Conservation (phyloP, 1,139 yeast genomes). For the Taiozyma sp. region DNA sequence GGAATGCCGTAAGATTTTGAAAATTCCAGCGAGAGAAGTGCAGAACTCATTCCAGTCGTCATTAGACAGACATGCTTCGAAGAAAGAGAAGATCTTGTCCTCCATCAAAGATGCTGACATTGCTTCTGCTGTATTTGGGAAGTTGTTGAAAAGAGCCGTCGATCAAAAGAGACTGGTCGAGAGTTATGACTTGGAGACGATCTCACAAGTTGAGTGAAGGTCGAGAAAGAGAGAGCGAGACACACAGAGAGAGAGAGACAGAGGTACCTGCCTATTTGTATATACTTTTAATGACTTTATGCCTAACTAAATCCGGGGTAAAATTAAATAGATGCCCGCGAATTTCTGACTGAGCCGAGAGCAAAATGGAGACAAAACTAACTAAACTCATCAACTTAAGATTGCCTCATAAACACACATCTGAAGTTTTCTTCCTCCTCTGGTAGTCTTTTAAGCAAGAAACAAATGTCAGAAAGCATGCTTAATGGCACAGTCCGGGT, state of each 20-base stretch:
- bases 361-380: not conserved
- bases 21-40: constrained; percentile 81
- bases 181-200: constrained; percentile 50
- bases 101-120: constrained; percentile 53
- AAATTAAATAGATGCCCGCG: not conserved
- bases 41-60: constrained; percentile 69
- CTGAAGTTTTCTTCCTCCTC: not conserved
- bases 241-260: too few species aligned
- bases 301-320: not conserved
- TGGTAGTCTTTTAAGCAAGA: not conserved
- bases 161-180: constrained; percentile 44
- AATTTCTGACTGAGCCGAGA: not conserved
- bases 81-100: constrained; percentile 52
- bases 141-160: constrained; percentile 43
- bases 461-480: not conserved
- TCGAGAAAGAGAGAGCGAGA: too few species aligned
- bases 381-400: not conserved
- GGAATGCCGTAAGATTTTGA: constrained; percentile 79
- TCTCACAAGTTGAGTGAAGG: constrained; percentile 39
- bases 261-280: not conserved
- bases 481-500: not conserved
- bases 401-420: not conserved
- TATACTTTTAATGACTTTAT: not conserved
- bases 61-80: constrained; percentile 58
- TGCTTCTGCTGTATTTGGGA: constrained; percentile 57